Conservation (phyloP, 257 asterid genomes). For the Scutellaria minor region DNA sequence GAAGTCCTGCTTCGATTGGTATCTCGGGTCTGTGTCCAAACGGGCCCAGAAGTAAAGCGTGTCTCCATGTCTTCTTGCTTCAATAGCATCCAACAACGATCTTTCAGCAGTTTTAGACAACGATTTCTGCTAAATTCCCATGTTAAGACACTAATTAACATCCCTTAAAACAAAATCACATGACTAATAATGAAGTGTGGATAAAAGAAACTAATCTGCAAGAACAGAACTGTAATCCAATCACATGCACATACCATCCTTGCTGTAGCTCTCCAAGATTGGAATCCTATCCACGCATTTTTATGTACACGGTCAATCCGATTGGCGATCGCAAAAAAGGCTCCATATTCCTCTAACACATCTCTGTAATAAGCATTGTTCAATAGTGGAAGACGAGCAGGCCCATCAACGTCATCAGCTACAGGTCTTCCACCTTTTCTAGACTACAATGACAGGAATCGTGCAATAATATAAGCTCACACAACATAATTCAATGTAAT, state of each 20-base stretch:
- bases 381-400: conserved; percentile 81
- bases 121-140: conserved; percentile 57
- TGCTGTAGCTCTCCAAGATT: conserved; percentile 95
- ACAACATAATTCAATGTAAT: background rate
- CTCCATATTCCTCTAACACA: conserved; percentile 81
- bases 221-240: conserved; percentile 8
- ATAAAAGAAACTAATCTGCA: conserved; percentile 2
- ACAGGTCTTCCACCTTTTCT: conserved; percentile 77
- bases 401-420: conserved; percentile 81
- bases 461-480: conserved; percentile 15
- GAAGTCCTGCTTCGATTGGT: conserved; percentile 59
- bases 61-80: conserved; percentile 71
- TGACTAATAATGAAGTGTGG: background rate
- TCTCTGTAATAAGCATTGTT: conserved; percentile 72
- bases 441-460: conserved; percentile 52
- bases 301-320: conserved; percentile 87
- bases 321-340: conserved; percentile 86
- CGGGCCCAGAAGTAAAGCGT: conserved; percentile 82
- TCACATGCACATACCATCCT: conserved; percentile 58
- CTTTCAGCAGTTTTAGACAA: conserved; percentile 71
- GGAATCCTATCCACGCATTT: conserved; percentile 99
- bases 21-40: conserved; percentile 70
- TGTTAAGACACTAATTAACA: conserved; percentile 19
- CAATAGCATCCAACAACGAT: conserved; percentile 63
- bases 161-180: background rate